Evolutionary conservation across 768 basidiomycete species (phyloP).

Genomic region (Russula earlei): DNA sequence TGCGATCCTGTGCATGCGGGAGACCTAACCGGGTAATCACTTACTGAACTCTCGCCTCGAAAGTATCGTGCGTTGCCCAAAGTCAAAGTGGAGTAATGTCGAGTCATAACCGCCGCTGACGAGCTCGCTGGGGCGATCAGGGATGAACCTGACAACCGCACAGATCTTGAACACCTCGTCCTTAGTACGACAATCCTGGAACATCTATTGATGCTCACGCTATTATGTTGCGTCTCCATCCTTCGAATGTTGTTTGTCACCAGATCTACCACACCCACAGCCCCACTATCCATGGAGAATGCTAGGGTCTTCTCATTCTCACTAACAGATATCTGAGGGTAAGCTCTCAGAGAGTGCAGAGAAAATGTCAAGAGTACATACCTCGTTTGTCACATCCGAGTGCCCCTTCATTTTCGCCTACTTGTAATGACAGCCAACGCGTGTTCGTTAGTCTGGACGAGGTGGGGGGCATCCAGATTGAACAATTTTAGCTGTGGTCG

Average conservation of each 20-base stretch:
- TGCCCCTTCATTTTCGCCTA: conserved; percentile 42
- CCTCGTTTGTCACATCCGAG: conserved; percentile 65
- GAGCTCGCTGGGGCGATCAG: conserved; percentile 58
- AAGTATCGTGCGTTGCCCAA: conserved; percentile 41
- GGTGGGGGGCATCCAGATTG: conserved; percentile 37
- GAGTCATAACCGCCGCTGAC: conserved; percentile 75
- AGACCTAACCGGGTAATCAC: conserved; percentile 19
- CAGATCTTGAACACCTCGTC: conserved; percentile 46
- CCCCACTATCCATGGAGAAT: conserved; percentile 62
- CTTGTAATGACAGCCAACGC: conserved; percentile 35
- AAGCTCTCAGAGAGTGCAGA: conserved; percentile 23
- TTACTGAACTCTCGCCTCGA: conserved; percentile 53
- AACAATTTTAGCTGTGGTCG: conserved; percentile 30
- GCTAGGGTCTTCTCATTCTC: conserved; percentile 44
- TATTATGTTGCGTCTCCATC: conserved; percentile 57
- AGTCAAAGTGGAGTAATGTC: conserved; percentile 59
- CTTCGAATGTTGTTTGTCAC: conserved; percentile 35
- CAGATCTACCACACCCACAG: conserved; percentile 57
- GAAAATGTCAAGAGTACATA: conserved; percentile 26
- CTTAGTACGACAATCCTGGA: neutral
- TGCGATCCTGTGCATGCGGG: conserved; percentile 8
- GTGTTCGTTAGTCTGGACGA: conserved; percentile 47
- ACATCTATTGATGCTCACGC: conserved; percentile 34
- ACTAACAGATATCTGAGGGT: conserved; percentile 57
- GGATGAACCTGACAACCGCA: conserved; percentile 59